phyloP scores from a whole-genome alignment of 257 asterid species.

The Primulina eburnea region DNA sequence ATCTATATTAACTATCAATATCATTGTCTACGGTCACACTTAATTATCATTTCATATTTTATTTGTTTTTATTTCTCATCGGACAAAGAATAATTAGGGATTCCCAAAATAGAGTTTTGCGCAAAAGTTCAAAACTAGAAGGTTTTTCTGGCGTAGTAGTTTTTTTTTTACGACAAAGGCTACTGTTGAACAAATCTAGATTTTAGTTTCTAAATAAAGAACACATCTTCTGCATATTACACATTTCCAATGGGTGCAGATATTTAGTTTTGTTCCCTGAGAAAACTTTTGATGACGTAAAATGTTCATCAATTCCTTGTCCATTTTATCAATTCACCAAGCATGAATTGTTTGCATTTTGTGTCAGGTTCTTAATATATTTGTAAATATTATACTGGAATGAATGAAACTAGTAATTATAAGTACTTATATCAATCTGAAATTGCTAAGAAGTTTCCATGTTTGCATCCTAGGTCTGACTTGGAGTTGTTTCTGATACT shows the following conservation, averaged over 20 bases:
- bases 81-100: neutral
- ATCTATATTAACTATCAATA: neutral
- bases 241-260: neutral
- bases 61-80: neutral
- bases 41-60: neutral
- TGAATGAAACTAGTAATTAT: neutral
- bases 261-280: neutral
- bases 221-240: neutral
- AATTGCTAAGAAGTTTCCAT: slow-evolving; percentile 26
- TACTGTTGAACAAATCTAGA: neutral
- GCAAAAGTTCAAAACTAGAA: neutral
- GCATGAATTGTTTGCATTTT: neutral
- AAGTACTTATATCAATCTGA: neutral
- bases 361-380: neutral
- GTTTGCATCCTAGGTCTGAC: slow-evolving; percentile 26
- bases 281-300: neutral
- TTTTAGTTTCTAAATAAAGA: too few relatives aligned
- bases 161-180: neutral
- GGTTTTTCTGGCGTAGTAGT: neutral
- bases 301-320: too few relatives aligned
- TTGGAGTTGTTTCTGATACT: slow-evolving; percentile 39
- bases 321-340: neutral
- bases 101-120: neutral
- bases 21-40: neutral
- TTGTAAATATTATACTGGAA: neutral